Base-by-base conservation (phyloP, 2,329 filamentous ascomycete species). In the Elsinoe fawcettii region DNA sequence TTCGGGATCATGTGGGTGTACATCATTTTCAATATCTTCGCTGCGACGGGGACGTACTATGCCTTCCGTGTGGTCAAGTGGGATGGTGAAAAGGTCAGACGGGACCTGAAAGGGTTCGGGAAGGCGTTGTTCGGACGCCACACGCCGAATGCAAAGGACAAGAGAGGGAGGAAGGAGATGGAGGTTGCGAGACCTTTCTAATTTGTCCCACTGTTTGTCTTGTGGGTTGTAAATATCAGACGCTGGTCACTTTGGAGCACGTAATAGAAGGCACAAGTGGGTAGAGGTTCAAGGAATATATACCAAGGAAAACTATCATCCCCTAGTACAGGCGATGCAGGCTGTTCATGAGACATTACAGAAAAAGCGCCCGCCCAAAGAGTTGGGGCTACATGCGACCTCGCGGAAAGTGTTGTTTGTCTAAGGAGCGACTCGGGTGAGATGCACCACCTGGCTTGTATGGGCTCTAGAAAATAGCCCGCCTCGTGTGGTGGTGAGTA, bases 1-100 rank as follows among this genome's bases (percentile, higher is more conserved):
- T 88, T 83, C 58, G 86, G 85, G 1, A 75, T 89, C 39, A 73
- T 88, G 64, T 88, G 83, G 80, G 82, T 75, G 0, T 89, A 80
- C 63, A 78, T 88, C 37, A 59, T 71, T 0, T 86, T 88, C 68
- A 86, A 88, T 63, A 77, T 86, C 37, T 69, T 70, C 37, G 71
- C 77, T 1, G 83, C 84, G n/a, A n/a, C n/a, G n/a, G n/a, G n/a
- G n/a, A n/a, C n/a, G n/a, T n/a, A n/a, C n/a, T n/a, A n/a, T n/a
- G n/a, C n/a, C n/a, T n/a, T n/a, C n/a, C n/a, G n/a, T n/a, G 82
- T 86, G 7, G 4, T 18, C 16, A 47, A 47, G 43, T 8, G 20
- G 43, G 22, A 47, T 41, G 12, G 6, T 6, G 37, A n/a, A 5
- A 14, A 41, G n/a, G 37, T 41, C 37, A 41, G n/a, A 14, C 12